Percentiles rank a stretch among this genome's conserved stretches.
phyloP scores from a whole-genome alignment of 371 early-diverging fungal genomes.

The Saksenaea vasiformis region DNA sequence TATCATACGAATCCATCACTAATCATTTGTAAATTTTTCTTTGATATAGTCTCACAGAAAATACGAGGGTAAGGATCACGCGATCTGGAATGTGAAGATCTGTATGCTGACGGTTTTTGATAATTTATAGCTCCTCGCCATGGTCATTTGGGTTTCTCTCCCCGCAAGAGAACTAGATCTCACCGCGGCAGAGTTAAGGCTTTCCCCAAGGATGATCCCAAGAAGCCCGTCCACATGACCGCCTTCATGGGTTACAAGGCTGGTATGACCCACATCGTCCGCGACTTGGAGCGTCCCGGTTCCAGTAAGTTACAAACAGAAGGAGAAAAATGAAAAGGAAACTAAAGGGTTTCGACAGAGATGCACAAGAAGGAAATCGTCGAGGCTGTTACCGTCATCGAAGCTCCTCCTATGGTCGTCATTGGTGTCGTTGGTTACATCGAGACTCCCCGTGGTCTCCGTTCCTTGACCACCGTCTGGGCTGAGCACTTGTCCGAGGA shows the following conservation, averaged over 20 bases:
- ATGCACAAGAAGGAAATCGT: conserved; percentile 99
- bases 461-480: conserved; percentile 98
- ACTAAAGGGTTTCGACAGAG: conserved; percentile 49
- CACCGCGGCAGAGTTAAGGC: conserved; percentile 98
- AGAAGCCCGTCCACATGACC: conserved; percentile 97
- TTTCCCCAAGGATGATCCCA: conserved; percentile 98
- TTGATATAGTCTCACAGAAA: neutral
- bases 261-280: conserved; percentile 99
- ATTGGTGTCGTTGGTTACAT: conserved; percentile 99
- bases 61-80: conserved; percentile 2
- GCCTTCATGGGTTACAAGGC: conserved; percentile 99
- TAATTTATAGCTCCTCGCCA: conserved; percentile 91
- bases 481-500: conserved; percentile 99
- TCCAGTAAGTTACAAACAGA: conserved; percentile 69
- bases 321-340: neutral
- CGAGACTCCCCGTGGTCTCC: conserved; percentile 98
- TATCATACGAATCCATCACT: neutral
- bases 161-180: conserved; percentile 96
- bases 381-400: conserved; percentile 99
- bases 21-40: neutral
- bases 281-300: conserved; percentile 97
- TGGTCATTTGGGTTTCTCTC: conserved; percentile 99
- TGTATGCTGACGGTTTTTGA: neutral
- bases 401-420: conserved; percentile 98
- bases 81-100: neutral